Percentiles rank a stretch among this genome's conserved stretches.
These are phyloP conservation scores for Penicillium sp. DNA, from an alignment of 2,329 filamentous ascomycete species.

Conservation along the genomic window DNA sequence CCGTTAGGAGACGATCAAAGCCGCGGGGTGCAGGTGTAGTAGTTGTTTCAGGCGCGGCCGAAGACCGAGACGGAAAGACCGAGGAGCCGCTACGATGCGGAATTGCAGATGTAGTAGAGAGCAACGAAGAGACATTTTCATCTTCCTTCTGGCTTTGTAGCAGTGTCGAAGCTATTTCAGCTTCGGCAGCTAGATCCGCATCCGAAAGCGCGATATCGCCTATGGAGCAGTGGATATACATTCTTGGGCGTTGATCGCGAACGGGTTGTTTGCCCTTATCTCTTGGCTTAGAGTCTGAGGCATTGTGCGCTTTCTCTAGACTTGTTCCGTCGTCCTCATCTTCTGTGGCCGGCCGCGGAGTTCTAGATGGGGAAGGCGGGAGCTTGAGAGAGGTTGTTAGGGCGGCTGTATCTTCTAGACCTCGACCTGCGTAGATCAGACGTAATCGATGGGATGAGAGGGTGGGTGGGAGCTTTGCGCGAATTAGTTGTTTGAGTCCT, in stretches of 20 bases:
- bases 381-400: constrained; percentile 69
- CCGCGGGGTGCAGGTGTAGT: constrained; percentile 64
- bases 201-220: constrained; percentile 70
- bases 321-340: constrained; percentile 17
- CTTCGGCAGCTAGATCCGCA: constrained; percentile 70
- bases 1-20: constrained; percentile 79
- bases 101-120: constrained; percentile 4
- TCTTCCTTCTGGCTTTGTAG: constrained; percentile 20
- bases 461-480: constrained; percentile 63
- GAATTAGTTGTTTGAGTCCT: constrained; percentile 79
- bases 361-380: constrained; percentile 56
- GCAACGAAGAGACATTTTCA: neutral
- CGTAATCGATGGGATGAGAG: constrained; percentile 72
- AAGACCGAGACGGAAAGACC: neutral
- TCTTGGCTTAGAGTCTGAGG: constrained; percentile 14
- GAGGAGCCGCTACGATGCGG: neutral
- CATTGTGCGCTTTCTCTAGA: neutral
- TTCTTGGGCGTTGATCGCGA: constrained; percentile 53
- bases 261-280: constrained; percentile 69
- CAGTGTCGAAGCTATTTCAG: constrained; percentile 36
- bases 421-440: constrained; percentile 85
- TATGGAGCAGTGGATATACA: constrained; percentile 94
- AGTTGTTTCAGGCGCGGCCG: constrained; percentile 6
- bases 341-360: constrained; percentile 23
- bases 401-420: constrained; percentile 72